phyloP scores from a whole-genome alignment of 2,329 filamentous ascomycete species.

The Sarocladium brachiariae region DNA sequence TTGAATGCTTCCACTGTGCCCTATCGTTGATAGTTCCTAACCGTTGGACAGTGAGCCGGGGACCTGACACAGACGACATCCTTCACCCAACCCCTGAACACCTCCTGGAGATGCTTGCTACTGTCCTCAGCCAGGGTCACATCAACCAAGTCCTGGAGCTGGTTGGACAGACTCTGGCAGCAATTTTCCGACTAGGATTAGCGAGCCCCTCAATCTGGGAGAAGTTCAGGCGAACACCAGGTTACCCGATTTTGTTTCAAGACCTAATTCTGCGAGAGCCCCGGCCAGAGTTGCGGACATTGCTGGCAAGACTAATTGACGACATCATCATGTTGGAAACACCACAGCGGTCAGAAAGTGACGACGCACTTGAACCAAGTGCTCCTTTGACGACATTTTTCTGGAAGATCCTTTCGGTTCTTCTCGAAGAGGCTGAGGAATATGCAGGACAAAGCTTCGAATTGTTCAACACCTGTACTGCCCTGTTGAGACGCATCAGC shows the following conservation, averaged over 20 bases:
- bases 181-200: constrained; percentile 8
- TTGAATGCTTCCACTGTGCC: background rate
- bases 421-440: constrained; percentile 21
- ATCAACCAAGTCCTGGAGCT: background rate
- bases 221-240: background rate
- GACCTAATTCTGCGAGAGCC: constrained; percentile 10
- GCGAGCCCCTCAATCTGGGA: constrained; percentile 1
- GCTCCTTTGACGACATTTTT: constrained; percentile 9
- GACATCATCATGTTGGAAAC: background rate
- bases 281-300: constrained; percentile 19
- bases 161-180: constrained; percentile 8
- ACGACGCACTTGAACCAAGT: background rate
- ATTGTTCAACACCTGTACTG: constrained; percentile 11
- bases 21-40: background rate
- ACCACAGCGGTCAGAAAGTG: background rate
- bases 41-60: background rate
- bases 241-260: background rate
- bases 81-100: background rate
- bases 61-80: background rate
- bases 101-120: background rate
- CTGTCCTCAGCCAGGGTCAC: background rate
- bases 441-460: constrained; percentile 24
- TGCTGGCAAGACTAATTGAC: constrained; percentile 22
- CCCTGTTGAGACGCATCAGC: background rate
- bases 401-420: constrained; percentile 17